Base-by-base conservation (phyloP, 805 yeast genomes). In the Schwanniomyces vanrijiae region DNA sequence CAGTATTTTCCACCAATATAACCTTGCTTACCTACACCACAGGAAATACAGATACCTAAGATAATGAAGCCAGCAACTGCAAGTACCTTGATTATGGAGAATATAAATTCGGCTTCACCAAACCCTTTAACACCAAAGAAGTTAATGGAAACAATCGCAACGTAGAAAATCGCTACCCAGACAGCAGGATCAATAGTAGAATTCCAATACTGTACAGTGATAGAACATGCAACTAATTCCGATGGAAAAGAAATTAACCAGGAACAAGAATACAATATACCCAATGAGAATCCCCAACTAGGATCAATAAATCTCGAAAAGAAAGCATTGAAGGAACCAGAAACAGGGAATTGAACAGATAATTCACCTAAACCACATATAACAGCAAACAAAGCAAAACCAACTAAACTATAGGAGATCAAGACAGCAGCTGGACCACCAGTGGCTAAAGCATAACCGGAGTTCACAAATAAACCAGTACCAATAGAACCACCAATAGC, bases 311-410 rank as follows among this genome's bases (percentile, higher is more conserved):
- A 69, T 46, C 69, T 54, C 13, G 71, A 64, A 19, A 71, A 71
- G 50, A 63, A 69, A 35, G 70, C 62, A 13, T 69, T 65, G 48
- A 69, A 69, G 4, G 75, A 70, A 21, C 75, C 75, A 43, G 55
- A 71, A 52, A 62, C 69, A 39, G 66, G 75, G 61, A 60, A 61
- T 43, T 64, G 71, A 45, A 80, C 81, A 53, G 84, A 88, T 50
- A 78, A 70, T 58, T 84, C 90, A 49, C 88, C 88, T 53, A 82
- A 76, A n/a, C 83, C 78, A 48, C 77, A 79, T 54, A 83, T 79
- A 45, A 82, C 82, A 51, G 77, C 73, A 62, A 77, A 81, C 19
- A 84, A 75, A 75, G 82, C 77, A 8, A 75, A 59, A 20, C 85
- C 85, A 49, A 82, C 78, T 47, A 84, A 58, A 2, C 75, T 69